These are phyloP conservation scores for Spergularia marina DNA, from an alignment of 148 eudicot species.

Conservation along the genomic window DNA sequence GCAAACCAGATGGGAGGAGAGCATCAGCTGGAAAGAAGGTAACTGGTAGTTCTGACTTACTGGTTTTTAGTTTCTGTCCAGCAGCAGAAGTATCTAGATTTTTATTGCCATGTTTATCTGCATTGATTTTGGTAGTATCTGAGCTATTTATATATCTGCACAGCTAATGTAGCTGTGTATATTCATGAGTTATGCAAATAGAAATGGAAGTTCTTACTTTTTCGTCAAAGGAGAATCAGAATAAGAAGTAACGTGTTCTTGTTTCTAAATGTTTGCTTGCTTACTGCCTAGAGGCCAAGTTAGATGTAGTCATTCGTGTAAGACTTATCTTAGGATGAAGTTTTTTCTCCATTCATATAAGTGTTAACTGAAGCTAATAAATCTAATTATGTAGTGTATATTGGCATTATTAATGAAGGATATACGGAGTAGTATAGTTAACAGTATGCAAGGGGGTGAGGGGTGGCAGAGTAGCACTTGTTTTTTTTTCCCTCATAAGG, in stretches of 20 bases:
- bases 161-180: neutral
- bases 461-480: too few species aligned
- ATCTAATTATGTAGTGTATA: too few species aligned
- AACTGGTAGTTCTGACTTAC: slow-evolving; percentile 7
- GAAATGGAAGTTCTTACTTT: neutral
- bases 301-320: too few species aligned
- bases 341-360: too few species aligned
- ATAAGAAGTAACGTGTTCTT: neutral
- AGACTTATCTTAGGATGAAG: too few species aligned
- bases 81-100: neutral
- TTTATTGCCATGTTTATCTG: neutral
- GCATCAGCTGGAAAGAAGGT: slow-evolving; percentile 81
- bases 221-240: neutral
- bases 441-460: too few species aligned
- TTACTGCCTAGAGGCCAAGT: neutral
- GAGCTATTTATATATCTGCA: too few species aligned
- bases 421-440: too few species aligned
- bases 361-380: too few species aligned
- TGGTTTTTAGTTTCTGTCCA: neutral
- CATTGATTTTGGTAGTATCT: neutral
- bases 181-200: neutral
- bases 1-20: slow-evolving; percentile 67
- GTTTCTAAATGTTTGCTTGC: neutral
- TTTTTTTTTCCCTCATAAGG: too few species aligned
- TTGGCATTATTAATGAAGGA: too few species aligned